Conservation (phyloP, 2,329 filamentous ascomycete genomes). For the Ophiostoma ips region DNA sequence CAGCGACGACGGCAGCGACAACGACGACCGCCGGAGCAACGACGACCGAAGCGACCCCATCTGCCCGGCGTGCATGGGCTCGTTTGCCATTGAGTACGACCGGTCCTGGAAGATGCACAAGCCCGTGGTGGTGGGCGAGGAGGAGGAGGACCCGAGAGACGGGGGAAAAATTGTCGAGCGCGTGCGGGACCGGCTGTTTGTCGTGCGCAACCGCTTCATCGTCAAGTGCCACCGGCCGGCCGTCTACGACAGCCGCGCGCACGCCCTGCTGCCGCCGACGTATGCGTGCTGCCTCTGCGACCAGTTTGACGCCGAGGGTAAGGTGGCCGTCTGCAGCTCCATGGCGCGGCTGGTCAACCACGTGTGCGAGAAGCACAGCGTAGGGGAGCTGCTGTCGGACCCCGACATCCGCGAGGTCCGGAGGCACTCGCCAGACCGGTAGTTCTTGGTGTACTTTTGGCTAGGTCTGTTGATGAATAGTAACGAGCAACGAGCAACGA, state of each 20-base stretch:
- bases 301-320: conserved; percentile 3
- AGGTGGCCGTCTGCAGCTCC: conserved; percentile 16
- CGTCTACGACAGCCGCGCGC: conserved; percentile 10
- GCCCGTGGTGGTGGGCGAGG: conserved; percentile 11
- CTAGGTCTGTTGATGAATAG: neutral
- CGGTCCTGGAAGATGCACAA: conserved; percentile 21
- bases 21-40: neutral
- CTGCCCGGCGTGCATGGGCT: conserved; percentile 18
- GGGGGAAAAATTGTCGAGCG: conserved; percentile 9
- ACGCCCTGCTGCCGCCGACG: conserved; percentile 2
- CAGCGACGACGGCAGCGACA: conserved; percentile 5
- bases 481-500: too few relatives aligned
- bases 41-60: conserved; percentile 3
- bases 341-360: conserved; percentile 21
- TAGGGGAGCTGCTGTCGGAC: conserved; percentile 16
- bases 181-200: conserved; percentile 19
- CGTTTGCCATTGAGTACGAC: conserved; percentile 16
- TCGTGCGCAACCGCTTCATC: conserved; percentile 22
- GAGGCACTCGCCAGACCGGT: neutral
- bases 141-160: neutral
- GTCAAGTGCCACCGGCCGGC: conserved; percentile 24
- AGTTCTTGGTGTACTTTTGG: neutral
- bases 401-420: conserved; percentile 16
- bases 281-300: conserved; percentile 23
- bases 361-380: conserved; percentile 16